phyloP scores from a whole-genome alignment of 148 eudicot genomes.

The Selenicereus undatus region DNA sequence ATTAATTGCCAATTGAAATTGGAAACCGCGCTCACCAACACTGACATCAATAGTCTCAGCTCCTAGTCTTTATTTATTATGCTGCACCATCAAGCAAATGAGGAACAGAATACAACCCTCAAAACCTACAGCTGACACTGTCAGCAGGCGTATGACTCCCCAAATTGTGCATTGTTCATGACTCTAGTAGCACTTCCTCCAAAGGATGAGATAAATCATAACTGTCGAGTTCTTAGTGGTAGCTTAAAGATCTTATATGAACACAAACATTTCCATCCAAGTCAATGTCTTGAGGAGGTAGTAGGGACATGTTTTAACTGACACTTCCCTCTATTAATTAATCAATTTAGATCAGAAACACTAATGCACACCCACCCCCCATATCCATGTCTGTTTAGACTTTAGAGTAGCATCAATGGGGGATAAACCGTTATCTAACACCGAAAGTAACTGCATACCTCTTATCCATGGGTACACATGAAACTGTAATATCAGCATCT shows the following conservation, averaged over 20 bases:
- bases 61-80: neutral
- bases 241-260: too few relatives aligned
- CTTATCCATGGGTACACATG: slow-evolving; percentile 92
- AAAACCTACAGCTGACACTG: too few relatives aligned
- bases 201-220: neutral
- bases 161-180: too few relatives aligned
- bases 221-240: neutral
- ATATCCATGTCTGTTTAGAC: neutral
- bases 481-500: slow-evolving; percentile 90
- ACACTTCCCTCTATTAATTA: neutral
- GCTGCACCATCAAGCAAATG: neutral
- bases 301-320: neutral
- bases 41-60: too few relatives aligned
- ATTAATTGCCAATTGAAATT: too few relatives aligned
- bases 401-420: neutral
- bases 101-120: too few relatives aligned
- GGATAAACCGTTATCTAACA: neutral
- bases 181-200: neutral
- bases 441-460: slow-evolving; percentile 42
- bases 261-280: neutral
- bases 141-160: too few relatives aligned
- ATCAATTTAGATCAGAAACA: too few relatives aligned
- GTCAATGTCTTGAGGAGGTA: neutral
- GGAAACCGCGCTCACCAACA: too few relatives aligned
- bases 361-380: neutral